Conservation (phyloP, 2,329 filamentous ascomycete genomes). For the Peltaster fructicola region DNA sequence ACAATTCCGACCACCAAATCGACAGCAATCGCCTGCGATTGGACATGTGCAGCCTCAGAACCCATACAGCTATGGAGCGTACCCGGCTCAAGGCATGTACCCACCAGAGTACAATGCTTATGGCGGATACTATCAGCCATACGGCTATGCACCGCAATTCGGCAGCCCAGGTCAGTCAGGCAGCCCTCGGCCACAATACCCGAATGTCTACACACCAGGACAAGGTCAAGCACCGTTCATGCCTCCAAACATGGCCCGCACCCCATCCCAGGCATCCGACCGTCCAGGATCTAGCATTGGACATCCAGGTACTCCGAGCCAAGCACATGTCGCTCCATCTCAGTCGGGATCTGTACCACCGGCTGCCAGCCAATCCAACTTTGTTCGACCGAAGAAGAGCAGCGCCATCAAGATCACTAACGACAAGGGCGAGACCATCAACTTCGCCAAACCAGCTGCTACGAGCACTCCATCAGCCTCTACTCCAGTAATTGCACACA, state of each 20-base stretch:
- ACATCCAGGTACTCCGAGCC: slow-evolving; percentile 31
- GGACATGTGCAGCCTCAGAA: too few relatives aligned
- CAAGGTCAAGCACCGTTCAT: slow-evolving; percentile 36
- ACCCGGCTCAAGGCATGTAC: too few relatives aligned
- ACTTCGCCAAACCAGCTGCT: slow-evolving; percentile 35
- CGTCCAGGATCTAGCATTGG: slow-evolving; percentile 42
- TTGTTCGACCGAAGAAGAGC: slow-evolving; percentile 52
- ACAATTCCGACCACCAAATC: too few relatives aligned
- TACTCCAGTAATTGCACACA: slow-evolving; percentile 50
- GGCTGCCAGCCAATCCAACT: slow-evolving; percentile 41
- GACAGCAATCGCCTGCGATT: too few relatives aligned
- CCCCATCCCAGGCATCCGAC: slow-evolving; percentile 57
- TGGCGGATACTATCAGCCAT: slow-evolving; percentile 25
- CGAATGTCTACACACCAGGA: slow-evolving; percentile 29
- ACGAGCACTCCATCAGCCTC: slow-evolving; percentile 39
- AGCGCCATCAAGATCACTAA: slow-evolving; percentile 73
- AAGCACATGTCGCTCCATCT: slow-evolving; percentile 16
- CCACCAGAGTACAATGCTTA: slow-evolving; percentile 34
- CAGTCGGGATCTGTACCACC: slow-evolving; percentile 34
- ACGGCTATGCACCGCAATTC: slow-evolving; percentile 33
- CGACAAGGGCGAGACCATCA: slow-evolving; percentile 57
- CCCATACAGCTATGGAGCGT: too few relatives aligned
- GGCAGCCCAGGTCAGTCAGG: slow-evolving; percentile 25
- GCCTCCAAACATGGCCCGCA: slow-evolving; percentile 60
- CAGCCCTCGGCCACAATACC: slow-evolving; percentile 27